Percentiles rank a stretch among this genome's conserved stretches.
These are phyloP conservation scores for Plectosphaerella plurivora DNA, from an alignment of 2,329 filamentous ascomycete genomes.

Conservation along the genomic window DNA sequence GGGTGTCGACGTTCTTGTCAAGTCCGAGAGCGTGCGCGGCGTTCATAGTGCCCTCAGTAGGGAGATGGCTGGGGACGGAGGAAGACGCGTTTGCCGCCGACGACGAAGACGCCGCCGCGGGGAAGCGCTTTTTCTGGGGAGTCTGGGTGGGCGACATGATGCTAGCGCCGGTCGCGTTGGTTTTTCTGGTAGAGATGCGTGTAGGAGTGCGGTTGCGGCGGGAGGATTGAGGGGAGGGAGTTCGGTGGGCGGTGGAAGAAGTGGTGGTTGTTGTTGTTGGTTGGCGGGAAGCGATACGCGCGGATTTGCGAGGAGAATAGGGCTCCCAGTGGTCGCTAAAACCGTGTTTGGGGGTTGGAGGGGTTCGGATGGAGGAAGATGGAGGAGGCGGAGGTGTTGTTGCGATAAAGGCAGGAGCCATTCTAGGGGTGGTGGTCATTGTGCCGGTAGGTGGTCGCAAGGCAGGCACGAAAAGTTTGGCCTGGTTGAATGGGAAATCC, in stretches of 20 bases:
- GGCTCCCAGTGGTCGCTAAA: constrained; percentile 67
- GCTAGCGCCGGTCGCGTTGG: constrained; percentile 14
- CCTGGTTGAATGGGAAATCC: not conserved
- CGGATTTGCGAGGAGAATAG: constrained; percentile 66
- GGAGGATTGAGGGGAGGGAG: constrained; percentile 46
- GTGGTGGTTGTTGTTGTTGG: too few relatives aligned
- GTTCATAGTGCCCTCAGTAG: constrained; percentile 35
- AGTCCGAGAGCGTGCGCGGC: constrained; percentile 38
- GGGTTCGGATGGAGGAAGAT: constrained; percentile 51
- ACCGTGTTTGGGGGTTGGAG: constrained; percentile 64
- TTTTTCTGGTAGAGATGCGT: constrained; percentile 24
- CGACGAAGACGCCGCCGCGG: constrained; percentile 16
- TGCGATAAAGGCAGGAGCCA: constrained; percentile 29
- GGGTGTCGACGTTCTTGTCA: constrained; percentile 14
- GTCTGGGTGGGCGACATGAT: constrained; percentile 19
- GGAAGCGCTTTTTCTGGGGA: constrained; percentile 41
- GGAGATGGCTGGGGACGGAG: constrained; percentile 40
- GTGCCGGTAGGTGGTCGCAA: not conserved
- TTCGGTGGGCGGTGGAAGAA: constrained; percentile 34
- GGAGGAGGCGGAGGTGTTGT: constrained; percentile 60
- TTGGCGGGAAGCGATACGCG: constrained; percentile 56
- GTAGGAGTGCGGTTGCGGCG: constrained; percentile 25
- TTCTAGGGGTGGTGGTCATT: constrained; percentile 18
- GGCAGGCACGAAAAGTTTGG: not conserved
- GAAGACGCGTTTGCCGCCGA: constrained; percentile 21